Evolutionary conservation across 805 yeast species (phyloP).

Genomic region (Candida stauntonica): DNA sequence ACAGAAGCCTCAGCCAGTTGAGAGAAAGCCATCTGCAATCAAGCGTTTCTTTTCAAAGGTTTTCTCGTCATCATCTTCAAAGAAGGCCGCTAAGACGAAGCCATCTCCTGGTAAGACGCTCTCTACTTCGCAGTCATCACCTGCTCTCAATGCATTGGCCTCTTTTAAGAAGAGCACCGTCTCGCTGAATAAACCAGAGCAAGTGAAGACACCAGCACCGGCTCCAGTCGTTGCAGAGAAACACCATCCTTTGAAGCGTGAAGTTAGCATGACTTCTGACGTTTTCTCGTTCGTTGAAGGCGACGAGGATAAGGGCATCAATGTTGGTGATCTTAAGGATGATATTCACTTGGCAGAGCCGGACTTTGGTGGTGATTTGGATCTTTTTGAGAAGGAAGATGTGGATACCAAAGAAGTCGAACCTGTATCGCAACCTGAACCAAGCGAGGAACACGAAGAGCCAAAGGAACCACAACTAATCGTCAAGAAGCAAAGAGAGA

Average conservation of each 20-base stretch:
- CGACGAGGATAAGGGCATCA: conserved; percentile 22
- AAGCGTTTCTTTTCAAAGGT: conserved; percentile 21
- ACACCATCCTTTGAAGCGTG: conserved; percentile 8
- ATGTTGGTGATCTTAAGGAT: conserved; percentile 11
- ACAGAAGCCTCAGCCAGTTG: neutral
- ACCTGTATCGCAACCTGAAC: neutral
- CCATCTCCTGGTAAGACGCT: neutral
- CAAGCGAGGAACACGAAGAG: neutral
- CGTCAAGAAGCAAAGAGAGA: conserved; percentile 6
- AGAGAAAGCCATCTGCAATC: conserved; percentile 22
- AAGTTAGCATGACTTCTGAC: conserved; percentile 7
- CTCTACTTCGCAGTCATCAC: neutral
- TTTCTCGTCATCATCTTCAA: conserved; percentile 11
- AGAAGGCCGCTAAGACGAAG: neutral
- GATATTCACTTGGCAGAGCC: conserved; percentile 12
- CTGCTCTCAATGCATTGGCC: conserved; percentile 2
- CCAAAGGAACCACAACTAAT: neutral
- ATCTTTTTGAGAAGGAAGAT: conserved; percentile 2
- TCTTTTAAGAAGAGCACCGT: neutral
- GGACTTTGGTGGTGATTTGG: conserved; percentile 8
- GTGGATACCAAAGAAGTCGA: neutral
- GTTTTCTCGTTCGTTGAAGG: conserved; percentile 25
- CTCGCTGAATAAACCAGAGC: neutral
- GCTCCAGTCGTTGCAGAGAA: too few relatives aligned
- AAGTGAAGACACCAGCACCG: too few relatives aligned